A percentile compares a stretch with the other conserved stretches of the same genome.
These are phyloP conservation scores for Carex pumila DNA, from an alignment of 176 grass and related monocot genomes.

Conservation along the genomic window DNA sequence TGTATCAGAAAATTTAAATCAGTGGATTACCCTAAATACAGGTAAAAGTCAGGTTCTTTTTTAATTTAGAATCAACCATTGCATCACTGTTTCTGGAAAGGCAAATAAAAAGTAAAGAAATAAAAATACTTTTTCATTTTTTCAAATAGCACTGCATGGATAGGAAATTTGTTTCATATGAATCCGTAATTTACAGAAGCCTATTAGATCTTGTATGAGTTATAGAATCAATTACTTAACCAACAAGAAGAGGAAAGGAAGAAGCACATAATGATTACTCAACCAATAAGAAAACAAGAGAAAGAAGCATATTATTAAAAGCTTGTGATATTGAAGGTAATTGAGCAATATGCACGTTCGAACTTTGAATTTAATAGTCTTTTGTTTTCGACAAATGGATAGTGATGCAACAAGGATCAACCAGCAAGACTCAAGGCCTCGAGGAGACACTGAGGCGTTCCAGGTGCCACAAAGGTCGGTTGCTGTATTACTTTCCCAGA, in stretches of 20 bases:
- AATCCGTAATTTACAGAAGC: neutral
- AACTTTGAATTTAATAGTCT: neutral
- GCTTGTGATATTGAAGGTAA: neutral
- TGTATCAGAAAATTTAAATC: neutral
- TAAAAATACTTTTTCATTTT: neutral
- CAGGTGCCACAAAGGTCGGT: slow-evolving; percentile 96
- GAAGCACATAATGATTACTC: neutral
- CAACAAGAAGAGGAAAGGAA: too few relatives aligned
- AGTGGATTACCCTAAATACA: neutral
- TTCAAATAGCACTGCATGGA: neutral
- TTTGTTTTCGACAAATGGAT: slow-evolving; percentile 19
- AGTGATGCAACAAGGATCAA: slow-evolving; percentile 32
- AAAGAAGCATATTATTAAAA: neutral
- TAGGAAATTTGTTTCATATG: neutral
- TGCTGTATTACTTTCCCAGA: slow-evolving; percentile 79
- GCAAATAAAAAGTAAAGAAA: neutral
- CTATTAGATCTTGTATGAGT: neutral
- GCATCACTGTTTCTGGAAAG: neutral
- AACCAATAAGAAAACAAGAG: neutral
- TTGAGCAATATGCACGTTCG: neutral
- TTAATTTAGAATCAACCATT: neutral
- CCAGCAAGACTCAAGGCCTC: slow-evolving; percentile 43
- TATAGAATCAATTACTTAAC: neutral
- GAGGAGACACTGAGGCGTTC: slow-evolving; percentile 61
- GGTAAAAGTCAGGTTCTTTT: neutral